Evolutionary conservation across 2,329 filamentous ascomycete species (phyloP), one percentile per base, ranked within the genome.

Genomic region (Mariannaea sp.): DNA sequence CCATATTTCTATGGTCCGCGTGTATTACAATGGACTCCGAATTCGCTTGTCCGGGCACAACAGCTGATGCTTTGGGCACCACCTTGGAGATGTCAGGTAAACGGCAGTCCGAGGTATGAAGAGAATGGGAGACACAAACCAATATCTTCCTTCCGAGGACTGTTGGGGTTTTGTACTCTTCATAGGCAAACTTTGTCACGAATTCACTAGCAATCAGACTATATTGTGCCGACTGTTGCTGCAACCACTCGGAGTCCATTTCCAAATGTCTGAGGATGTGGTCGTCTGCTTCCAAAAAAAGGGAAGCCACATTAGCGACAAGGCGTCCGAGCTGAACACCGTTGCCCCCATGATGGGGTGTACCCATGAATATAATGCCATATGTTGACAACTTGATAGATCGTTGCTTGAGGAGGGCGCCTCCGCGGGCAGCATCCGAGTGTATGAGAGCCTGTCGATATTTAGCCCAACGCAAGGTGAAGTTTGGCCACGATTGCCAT

Each of bases 171-270:
- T 13, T 13, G 14, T 46, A 46, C 16, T 46, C 49, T 24, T 52
- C 42, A 22, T 52, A 52, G 16, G 49, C 42, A 35, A 41, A 52
- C 35, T 33, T 52, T 2, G 35, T 52, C 6, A 52, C 42, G 20
- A 52, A 52, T 7, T 52, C 42, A 13, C 29, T 12, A 19, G 41
- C 41, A 12, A 52, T 52, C 14, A 27, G 35, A 41, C 42, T n/a
- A 27, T 41, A 52, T 12, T 46, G 49, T 24, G 35, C 41, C 13
- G 33, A 20, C 20, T 52, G 49, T 22, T 52, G 49, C 13, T 32
- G 49, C 13, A 52, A 16, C 49, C 49, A 52, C 30, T 52, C 35
- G 6, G 49, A 52, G 42, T 52, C 49, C 29, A 20, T 38, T 35
- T 52, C 35, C 3, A 52, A 35, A 46, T 46, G 33, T 27, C 20